Percentiles rank a stretch among this genome's conserved stretches.
Conservation (phyloP, 208 protist species). For the Crithidia thermophila region DNA sequence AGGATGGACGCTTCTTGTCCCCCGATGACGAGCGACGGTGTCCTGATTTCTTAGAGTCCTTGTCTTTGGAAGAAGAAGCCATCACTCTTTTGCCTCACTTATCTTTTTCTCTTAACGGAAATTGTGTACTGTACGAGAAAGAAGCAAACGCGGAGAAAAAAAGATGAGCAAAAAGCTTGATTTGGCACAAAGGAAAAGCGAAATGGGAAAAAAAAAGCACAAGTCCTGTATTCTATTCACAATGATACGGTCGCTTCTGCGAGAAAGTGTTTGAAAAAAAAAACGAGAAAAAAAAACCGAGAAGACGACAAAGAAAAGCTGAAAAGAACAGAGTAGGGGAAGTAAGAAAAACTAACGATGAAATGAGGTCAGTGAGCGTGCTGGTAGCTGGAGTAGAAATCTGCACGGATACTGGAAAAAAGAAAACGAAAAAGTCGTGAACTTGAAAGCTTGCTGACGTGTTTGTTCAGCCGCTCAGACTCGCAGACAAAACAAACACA, state of each 20-base stretch:
- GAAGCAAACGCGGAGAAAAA: conserved; percentile 12
- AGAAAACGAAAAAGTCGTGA: background rate
- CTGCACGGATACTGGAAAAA: background rate
- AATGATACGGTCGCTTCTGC: too few species aligned
- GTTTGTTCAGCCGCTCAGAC: too few species aligned
- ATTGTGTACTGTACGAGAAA: background rate
- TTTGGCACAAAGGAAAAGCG: background rate
- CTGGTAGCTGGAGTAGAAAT: background rate
- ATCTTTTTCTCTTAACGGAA: background rate
- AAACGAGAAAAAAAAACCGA: conserved; percentile 1
- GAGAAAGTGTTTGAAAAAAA: background rate
- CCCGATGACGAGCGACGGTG: conserved; percentile 26
- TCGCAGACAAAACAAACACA: conserved; percentile 5
- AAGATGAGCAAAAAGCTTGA: conserved; percentile 15
- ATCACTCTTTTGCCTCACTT: background rate
- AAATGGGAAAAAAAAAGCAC: conserved; percentile 30
- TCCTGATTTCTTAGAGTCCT: conserved; percentile 11
- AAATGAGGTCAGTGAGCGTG: conserved; percentile 3
- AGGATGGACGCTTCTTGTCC: conserved; percentile 2
- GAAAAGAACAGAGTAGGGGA: background rate
- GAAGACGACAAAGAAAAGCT: conserved; percentile 10
- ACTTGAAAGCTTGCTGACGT: background rate
- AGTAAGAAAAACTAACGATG: conserved; percentile 19
- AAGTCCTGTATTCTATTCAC: conserved; percentile 2
- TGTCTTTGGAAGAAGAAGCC: conserved; percentile 15